Percentiles rank a stretch among this genome's conserved stretches.
Evolutionary conservation across 1,284 basidiomycete genomes (phyloP).

Genomic region (Cutaneotrichosporon cyanovorans): DNA sequence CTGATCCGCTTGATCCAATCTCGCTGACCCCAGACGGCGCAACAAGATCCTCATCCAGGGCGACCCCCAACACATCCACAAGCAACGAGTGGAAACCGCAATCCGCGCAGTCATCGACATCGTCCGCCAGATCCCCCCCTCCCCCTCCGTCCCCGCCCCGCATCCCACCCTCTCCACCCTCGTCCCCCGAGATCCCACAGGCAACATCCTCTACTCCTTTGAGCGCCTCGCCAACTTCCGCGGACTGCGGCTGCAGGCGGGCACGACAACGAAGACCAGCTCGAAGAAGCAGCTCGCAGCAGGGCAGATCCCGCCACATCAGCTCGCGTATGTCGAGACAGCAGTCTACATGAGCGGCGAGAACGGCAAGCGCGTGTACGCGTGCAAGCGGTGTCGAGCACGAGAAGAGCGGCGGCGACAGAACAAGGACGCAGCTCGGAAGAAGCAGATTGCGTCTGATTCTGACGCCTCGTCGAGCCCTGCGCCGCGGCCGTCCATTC

Average conservation of each 20-base stretch:
- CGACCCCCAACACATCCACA: constrained; percentile 38
- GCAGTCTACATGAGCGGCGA: constrained; percentile 42
- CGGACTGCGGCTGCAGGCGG: constrained; percentile 32
- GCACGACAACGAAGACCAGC: constrained; percentile 38
- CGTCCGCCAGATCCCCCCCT: constrained; percentile 30
- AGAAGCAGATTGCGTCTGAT: constrained; percentile 29
- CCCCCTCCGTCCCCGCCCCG: constrained; percentile 18
- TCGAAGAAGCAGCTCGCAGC: constrained; percentile 42
- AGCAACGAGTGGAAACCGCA: constrained; percentile 42
- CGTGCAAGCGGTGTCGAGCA: constrained; percentile 73
- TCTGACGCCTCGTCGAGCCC: constrained; percentile 21
- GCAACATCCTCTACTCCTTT: constrained; percentile 27
- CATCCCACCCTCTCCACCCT: constrained; percentile 17
- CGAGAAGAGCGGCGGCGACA: constrained; percentile 59
- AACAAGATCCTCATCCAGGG: constrained; percentile 38
- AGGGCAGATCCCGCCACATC: constrained; percentile 31
- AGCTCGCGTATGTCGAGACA: constrained; percentile 39
- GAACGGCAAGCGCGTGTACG: constrained; percentile 53
- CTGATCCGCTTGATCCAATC: too few species aligned
- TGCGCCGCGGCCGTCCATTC: constrained; percentile 11
- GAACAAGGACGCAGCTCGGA: constrained; percentile 36
- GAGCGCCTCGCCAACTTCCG: constrained; percentile 36
- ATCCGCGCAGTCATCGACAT: constrained; percentile 42
- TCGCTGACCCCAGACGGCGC: constrained; percentile 19
- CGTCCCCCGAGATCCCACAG: constrained; percentile 25